Conservation (phyloP, 192 early-diverging fungal genomes). For the Geosiphon pyriformis region DNA sequence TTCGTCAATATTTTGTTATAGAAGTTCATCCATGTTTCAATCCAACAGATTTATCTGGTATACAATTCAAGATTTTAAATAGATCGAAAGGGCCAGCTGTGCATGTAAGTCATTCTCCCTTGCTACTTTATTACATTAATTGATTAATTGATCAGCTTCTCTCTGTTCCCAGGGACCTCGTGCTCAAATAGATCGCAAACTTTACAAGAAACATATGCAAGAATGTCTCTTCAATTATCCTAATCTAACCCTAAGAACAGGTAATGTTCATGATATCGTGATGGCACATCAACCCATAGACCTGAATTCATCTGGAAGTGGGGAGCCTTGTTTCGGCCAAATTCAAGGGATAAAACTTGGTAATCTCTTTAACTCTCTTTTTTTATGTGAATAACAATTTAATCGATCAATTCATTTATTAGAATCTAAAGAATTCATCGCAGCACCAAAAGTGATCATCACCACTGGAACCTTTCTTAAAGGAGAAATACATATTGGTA, state of each 20-base stretch:
- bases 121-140: not conserved
- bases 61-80: constrained; percentile 79
- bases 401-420: not conserved
- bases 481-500: constrained; percentile 79
- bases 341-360: constrained; percentile 61
- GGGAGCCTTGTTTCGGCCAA: constrained; percentile 32
- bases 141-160: not conserved
- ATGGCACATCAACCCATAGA: constrained; percentile 39
- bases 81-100: constrained; percentile 79
- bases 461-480: constrained; percentile 79
- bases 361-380: constrained; percentile 19
- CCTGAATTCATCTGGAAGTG: constrained; percentile 15
- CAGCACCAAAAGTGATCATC: constrained; percentile 65
- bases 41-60: constrained; percentile 58
- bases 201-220: constrained; percentile 75
- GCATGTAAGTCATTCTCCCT: constrained; percentile 38
- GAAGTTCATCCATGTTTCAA: not conserved
- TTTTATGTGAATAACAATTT: not conserved
- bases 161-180: constrained; percentile 54
- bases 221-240: constrained; percentile 54
- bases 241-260: constrained; percentile 61
- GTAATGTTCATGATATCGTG: constrained; percentile 68
- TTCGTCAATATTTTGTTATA: not conserved
- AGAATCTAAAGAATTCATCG: constrained; percentile 61
- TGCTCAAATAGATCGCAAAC: constrained; percentile 73